Base-by-base conservation (phyloP, 2,329 filamentous ascomycete species). In the Beauveria sp. region DNA sequence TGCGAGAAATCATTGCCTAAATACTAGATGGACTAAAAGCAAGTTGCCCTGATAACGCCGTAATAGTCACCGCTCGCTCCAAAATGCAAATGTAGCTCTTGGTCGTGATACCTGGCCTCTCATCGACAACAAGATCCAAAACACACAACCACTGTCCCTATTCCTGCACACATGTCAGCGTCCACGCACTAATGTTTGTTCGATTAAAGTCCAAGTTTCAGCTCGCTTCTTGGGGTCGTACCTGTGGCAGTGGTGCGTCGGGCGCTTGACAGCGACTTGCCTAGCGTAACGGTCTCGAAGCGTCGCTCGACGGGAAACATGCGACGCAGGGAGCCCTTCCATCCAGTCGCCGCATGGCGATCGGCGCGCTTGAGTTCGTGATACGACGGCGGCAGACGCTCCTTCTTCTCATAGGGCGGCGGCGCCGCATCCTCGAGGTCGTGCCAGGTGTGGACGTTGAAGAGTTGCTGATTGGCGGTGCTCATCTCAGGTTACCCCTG, bases 271-370 rank as follows among this genome's bases (percentile, higher is more conserved):
- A 43, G 16, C 10, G 43, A 6, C 10, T 20, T 22, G 34, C 59
- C 59, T 49, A 61, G 51, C 43, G 59, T 61, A 50, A 61, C 59
- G 22, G 51, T 30, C 38, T 61, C 59, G 24, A 61, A 61, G 22
- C 52, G 59, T 45, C 45, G 51, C 42, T 61, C 52, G 5, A 51
- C 16, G 5, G 51, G 34, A 45, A 61, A 61, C 34, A 49, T 28
- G 28, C 52, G 51, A 43, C 59, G 59, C 52, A 61, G 30, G 30
- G 52, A 43, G 3, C 46, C 52, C 34, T 51, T 56, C 57, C 22
- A 56, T 9, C 51, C 59, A 5, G 49, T 43, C 38, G 57, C 49
- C 24, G 59, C 30, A n/a, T 56, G 22, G 3, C 59, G 42, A 12
- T 61, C 59, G 9, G 51, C 52, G 22, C 43, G 28, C 22, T 47